Base-by-base conservation (phyloP, 495 filamentous ascomycete species). In the Penicillium crystallinum region DNA sequence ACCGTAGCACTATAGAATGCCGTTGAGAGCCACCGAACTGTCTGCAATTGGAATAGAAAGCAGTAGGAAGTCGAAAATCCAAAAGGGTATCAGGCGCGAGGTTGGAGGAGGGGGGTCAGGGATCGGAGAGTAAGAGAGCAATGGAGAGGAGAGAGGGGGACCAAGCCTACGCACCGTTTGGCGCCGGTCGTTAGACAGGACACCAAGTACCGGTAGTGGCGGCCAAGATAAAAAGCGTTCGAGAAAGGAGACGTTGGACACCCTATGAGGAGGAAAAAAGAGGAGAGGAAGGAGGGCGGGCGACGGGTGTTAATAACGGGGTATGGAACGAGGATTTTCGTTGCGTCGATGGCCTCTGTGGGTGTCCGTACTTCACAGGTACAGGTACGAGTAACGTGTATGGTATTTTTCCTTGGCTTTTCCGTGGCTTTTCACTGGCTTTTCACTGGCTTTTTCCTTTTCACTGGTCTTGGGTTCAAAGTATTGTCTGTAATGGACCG, bases 131-230 rank as follows among this genome's bases (percentile, higher is more conserved):
- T 37, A 57, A 62, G 47, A 52, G 38, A 48, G 38, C 49, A 49
- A 49, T 54, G 57, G 52, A 62, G 56, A 58, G 51, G 51, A 57
- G 46, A 51, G 63, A 46, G 63, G 68, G 73, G 72, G 71, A 72
- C 70, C 70, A 72, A 76, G 71, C 72, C 74, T 75, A 77, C 70
- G 74, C 74, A 77, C 74, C 74, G 72, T 76, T 75, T 77, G 74
- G 74, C 74, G 74, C 74, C 74, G 72, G 74, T 67, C 74, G 72
- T 74, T 66, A 77, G 72, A 77, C 73, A 76, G 74, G 74, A 76
- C 74, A 77, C 73, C 74, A 75, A 74, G 67, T 67, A 75, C 70
- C 73, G 74, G 73, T 73, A 75, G 72, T 76, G 74, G 74, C 73
- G 74, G 72, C 74, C 73, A 77, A 72, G 65, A 71, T 55, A 69